Base-by-base conservation (phyloP, 345 rosid species). In the Ceriops zippeliana region DNA sequence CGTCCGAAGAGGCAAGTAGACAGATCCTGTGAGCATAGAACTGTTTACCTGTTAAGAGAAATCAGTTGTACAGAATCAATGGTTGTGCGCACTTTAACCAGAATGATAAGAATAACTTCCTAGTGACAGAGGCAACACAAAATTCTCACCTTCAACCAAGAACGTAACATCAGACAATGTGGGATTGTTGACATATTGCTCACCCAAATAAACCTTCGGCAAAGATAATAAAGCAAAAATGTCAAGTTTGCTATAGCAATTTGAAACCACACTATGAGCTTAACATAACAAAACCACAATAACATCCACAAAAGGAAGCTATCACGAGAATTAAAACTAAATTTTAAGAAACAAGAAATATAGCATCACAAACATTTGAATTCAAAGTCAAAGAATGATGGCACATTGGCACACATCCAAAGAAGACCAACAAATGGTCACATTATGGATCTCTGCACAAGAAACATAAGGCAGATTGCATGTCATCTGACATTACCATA, bases 1-100 rank as follows among this genome's bases (percentile, higher is more conserved):
- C 84, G 70, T 90, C 96, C 7, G 92, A 90, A 24, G 92, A 86
- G 75, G 89, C 96, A 75, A 90, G 89, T 71, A 90, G 79, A 68
- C 96, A 81, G 60, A 86, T 86, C 78, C 84, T 83, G 76, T 90
- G 92, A 47, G 91, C 92, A 71, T 77, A 83, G 84, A 90, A 87
- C 47, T 75, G 75, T 78, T 84, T 80, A 62, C 92, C 96, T 87
- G 73, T 47, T 21, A 67, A 62, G 49, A 42, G 49, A 42, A 42
- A 42, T 42, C 49, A 42, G 19, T 11, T 3, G 4, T 2, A 38
- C 49, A 42, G 2, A 42, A 5, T 42, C 49, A 42, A 42, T 42
- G 49, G 49, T 42, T 13, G 5, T 13, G 19, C 17, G 2, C 16
- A 42, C 5, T 42, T 42, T 42, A 42, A 11, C 49, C 5, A 42